Conservation (phyloP, 140 eudicot genomes). For the Erigeron philadelphicus region DNA sequence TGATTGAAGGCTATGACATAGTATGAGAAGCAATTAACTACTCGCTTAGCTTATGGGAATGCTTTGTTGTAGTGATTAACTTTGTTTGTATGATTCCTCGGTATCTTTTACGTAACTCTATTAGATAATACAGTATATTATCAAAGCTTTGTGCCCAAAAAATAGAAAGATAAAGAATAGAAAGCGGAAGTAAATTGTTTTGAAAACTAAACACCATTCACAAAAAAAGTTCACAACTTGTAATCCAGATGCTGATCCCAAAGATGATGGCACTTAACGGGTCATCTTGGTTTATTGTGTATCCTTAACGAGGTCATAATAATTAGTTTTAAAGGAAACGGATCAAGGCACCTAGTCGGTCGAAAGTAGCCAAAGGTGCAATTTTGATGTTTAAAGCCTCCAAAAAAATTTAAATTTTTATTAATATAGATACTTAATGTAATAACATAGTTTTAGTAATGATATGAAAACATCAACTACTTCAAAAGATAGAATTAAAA, state of each 20-base stretch:
- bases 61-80: too few relatives aligned
- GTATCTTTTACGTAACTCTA: too few relatives aligned
- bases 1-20: too few relatives aligned
- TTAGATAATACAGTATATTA: too few relatives aligned
- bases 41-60: too few relatives aligned
- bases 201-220: background rate
- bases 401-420: too few relatives aligned
- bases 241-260: background rate
- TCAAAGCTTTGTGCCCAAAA: background rate
- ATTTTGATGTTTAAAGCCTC: too few relatives aligned
- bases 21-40: too few relatives aligned
- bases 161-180: background rate
- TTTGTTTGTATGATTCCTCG: too few relatives aligned
- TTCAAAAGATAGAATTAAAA: too few relatives aligned
- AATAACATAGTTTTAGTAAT: background rate
- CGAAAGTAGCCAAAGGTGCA: too few relatives aligned
- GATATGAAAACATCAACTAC: background rate
- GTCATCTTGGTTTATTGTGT: background rate
- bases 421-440: background rate
- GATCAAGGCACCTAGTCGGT: background rate
- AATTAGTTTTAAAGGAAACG: background rate
- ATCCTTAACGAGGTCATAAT: background rate
- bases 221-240: background rate
- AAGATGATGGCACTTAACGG: background rate
- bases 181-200: background rate